Evolutionary conservation across 2,329 filamentous ascomycete species (phyloP), one percentile per base, ranked within the genome.

Genomic region (Pseudocercospora fijiensis): DNA sequence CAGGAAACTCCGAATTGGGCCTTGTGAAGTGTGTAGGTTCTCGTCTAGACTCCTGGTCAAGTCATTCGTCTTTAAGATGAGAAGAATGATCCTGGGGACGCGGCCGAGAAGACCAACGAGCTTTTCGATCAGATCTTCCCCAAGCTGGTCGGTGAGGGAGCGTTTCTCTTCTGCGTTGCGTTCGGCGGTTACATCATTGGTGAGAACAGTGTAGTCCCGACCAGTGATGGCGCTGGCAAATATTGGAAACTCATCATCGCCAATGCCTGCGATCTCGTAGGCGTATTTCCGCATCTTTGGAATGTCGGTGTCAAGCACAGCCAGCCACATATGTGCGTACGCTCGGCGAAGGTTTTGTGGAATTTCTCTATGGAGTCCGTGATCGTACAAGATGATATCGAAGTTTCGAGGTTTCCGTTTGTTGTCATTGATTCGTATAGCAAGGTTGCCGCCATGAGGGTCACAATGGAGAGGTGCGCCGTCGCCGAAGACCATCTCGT

Each of bases 51-150:
- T 95, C 68, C 95, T 88, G 16, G 95, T 99, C 43, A 99, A 81
- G 78, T 99, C 95, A 76, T 99, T 99, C 2, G 95, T 99, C 80
- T 99, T 99, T 66, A 99, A 84, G 69, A 99, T 98, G 27, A 99
- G 82, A 11, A 99, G 83, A 60, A 99, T 96, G 68, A 99, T 91
- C 51, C 92, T 84, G 0, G 95, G 95, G 6, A 99, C 93, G 71
- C 91, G 87, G 55, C 92, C 91, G 4, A 99, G 85, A 69, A 99
- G 82, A 69, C 93, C 88, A 7, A 99, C 91, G 6, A 99, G 83
- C 72, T 97, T 90, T 65, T 90, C 90, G 41, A 99, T 83, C 75
- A 99, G 85, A 20, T 72, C 70, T 61, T 97, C 92, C 55, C 92
- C 90, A 63, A 99, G 81, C 0, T 92, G 90, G 57, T 87, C 86